Conservation (phyloP, 1,284 basidiomycete species). For the Ustilago vetiveriae region DNA sequence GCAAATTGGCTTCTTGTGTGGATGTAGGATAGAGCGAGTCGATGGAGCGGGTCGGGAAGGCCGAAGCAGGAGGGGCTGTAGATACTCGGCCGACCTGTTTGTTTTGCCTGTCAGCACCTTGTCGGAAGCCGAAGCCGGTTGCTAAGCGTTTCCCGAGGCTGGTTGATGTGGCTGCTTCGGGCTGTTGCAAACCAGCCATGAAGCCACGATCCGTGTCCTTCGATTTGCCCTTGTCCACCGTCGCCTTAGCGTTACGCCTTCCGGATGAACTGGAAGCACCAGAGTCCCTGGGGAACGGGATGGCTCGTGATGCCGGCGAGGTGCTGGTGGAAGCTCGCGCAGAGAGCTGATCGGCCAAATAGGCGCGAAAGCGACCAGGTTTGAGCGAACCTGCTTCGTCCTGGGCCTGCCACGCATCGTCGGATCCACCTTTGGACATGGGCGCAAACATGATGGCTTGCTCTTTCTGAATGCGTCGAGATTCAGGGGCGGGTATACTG, state of each 20-base stretch:
- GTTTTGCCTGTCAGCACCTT: conserved; percentile 8
- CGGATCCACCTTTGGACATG: conserved; percentile 47
- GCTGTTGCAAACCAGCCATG: conserved; percentile 24
- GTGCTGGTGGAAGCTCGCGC: conserved; percentile 1
- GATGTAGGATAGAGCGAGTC: conserved; percentile 19
- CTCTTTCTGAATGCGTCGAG: background rate
- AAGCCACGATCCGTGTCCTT: conserved; percentile 19
- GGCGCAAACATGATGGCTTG: conserved; percentile 51
- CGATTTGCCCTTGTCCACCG: conserved; percentile 30
- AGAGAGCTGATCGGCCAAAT: conserved; percentile 42
- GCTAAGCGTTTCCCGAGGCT: conserved; percentile 37
- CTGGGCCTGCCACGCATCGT: conserved; percentile 49
- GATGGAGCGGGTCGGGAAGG: conserved; percentile 9
- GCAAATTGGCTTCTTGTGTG: background rate
- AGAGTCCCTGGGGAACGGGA: conserved; percentile 29
- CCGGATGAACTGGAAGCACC: conserved; percentile 2
- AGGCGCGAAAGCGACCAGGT: conserved; percentile 46
- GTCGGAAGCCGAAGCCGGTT: conserved; percentile 34
- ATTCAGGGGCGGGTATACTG: background rate
- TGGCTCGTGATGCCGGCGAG: conserved; percentile 17
- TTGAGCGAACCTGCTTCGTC: conserved; percentile 50
- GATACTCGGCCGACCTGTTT: conserved; percentile 1
- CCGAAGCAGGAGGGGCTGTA: background rate
- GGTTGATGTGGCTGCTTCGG: conserved; percentile 17
- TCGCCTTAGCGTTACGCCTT: conserved; percentile 9